Evolutionary conservation across 73 alveolate species (phyloP).

Genomic region (Stentor roeselii): DNA sequence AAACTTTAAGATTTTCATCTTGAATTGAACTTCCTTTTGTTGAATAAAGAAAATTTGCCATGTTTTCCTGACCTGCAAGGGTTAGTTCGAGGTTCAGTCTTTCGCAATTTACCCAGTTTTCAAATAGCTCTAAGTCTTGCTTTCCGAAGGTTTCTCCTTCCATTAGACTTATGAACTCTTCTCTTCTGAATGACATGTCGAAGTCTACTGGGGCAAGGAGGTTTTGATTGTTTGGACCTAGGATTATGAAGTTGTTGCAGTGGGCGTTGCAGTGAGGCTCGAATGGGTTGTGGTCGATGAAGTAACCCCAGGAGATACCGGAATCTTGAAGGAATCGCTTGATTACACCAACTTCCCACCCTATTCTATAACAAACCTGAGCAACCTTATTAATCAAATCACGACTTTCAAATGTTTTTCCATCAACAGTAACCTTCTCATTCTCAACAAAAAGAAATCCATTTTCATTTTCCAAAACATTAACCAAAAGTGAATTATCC

Average conservation of each 20-base stretch:
- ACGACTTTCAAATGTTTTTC: not conserved
- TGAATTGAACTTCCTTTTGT: slow-evolving; percentile 13
- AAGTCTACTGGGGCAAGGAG: slow-evolving; percentile 68
- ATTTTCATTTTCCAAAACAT: not conserved
- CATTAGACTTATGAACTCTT: slow-evolving; percentile 40
- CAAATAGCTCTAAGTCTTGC: slow-evolving; percentile 41
- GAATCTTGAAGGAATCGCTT: slow-evolving; percentile 61
- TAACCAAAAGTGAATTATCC: slow-evolving; percentile 7
- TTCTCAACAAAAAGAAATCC: slow-evolving; percentile 4
- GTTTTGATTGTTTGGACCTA: slow-evolving; percentile 20
- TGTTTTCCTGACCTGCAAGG: slow-evolving; percentile 64
- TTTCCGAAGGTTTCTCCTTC: slow-evolving; percentile 30
- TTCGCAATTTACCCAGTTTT: slow-evolving; percentile 51
- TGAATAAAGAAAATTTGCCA: slow-evolving; percentile 60
- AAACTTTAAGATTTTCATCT: not conserved
- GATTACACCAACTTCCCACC: slow-evolving; percentile 60
- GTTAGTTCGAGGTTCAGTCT: slow-evolving; percentile 52
- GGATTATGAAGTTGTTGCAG: slow-evolving; percentile 59
- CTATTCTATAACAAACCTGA: slow-evolving; percentile 40
- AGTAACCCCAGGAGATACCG: slow-evolving; percentile 69
- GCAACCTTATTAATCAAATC: not conserved
- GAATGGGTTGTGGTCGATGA: slow-evolving; percentile 69
- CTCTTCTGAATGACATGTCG: slow-evolving; percentile 54
- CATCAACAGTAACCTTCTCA: not conserved
- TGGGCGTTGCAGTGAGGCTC: slow-evolving; percentile 75